A percentile compares a stretch with the other conserved stretches of the same genome.
These are phyloP conservation scores for Oenanthe sinensis DNA, from an alignment of 129 eudicot species.

Conservation along the genomic window DNA sequence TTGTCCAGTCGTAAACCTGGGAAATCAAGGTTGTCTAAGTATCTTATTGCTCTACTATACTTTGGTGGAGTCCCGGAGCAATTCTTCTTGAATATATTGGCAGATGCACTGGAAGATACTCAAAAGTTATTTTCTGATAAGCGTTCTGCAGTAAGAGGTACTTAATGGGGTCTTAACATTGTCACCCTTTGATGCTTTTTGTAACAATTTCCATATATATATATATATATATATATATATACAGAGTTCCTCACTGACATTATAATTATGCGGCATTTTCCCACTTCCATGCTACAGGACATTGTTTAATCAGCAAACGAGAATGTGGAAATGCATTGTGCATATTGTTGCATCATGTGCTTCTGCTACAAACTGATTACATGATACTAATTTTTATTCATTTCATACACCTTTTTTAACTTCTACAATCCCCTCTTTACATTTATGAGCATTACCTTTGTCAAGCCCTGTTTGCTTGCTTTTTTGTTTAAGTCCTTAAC, in stretches of 20 bases:
- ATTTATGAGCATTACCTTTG: neutral
- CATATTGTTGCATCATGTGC: neutral
- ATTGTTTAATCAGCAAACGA: neutral
- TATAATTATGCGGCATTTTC: neutral
- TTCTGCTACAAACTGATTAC: neutral
- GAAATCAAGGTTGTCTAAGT: conserved; percentile 38
- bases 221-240: neutral
- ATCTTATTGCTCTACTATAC: conserved; percentile 52
- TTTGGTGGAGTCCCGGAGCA: conserved; percentile 69
- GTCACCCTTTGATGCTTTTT: neutral
- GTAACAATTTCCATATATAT: neutral
- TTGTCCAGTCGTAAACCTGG: conserved; percentile 52
- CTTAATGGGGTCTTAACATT: neutral
- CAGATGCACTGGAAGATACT: conserved; percentile 37
- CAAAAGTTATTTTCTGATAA: conserved; percentile 27
- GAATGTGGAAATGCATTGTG: neutral
- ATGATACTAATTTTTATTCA: neutral
- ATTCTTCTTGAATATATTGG: conserved; percentile 42
- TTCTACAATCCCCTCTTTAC: neutral
- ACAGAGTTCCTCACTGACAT: neutral
- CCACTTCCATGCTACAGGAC: neutral
- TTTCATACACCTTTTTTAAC: neutral
- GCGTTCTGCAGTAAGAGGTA: conserved; percentile 71
- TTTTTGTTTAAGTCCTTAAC: neutral
- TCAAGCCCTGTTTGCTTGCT: neutral